A percentile compares a stretch with the other conserved stretches of the same genome.
Conservation (phyloP, 2,329 filamentous ascomycete genomes). For the Colletotrichum lentis region DNA sequence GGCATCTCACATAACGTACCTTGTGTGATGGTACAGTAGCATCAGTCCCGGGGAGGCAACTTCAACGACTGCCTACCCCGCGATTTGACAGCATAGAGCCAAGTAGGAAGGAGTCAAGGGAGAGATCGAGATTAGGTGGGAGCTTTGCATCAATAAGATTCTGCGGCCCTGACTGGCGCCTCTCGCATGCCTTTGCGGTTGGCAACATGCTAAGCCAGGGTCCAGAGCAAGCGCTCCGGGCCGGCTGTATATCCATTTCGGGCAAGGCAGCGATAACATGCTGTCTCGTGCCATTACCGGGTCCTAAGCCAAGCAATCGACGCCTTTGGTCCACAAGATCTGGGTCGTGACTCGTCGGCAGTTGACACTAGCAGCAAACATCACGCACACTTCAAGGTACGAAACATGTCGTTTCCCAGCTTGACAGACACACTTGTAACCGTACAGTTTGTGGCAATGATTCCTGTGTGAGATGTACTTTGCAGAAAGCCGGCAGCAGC, state of each 20-base stretch:
- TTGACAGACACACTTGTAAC: background rate
- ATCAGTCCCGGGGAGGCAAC: constrained; percentile 3
- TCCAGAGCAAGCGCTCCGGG: constrained; percentile 3
- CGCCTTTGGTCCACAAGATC: constrained; percentile 1
- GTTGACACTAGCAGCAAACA: background rate
- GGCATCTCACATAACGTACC: constrained; percentile 10
- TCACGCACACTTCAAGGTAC: background rate
- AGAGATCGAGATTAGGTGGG: background rate
- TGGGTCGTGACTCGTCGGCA: background rate
- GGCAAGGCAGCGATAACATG: constrained; percentile 21
- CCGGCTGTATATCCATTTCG: constrained; percentile 26
- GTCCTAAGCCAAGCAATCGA: constrained; percentile 5
- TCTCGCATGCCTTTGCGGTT: background rate
- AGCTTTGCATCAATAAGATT: constrained; percentile 4
- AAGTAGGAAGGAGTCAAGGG: constrained; percentile 33
- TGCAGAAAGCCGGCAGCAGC: background rate
- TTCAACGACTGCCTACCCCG: background rate
- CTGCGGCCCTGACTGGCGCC: constrained; percentile 1
- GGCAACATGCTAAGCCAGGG: constrained; percentile 13
- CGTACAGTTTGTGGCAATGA: background rate
- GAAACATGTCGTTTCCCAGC: background rate
- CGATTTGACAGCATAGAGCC: background rate
- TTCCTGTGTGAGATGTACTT: background rate
- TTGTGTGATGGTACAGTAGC: constrained; percentile 9
- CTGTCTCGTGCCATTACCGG: background rate